Conservation (phyloP, 306 rosid genomes). For the Acacia acuminata region DNA sequence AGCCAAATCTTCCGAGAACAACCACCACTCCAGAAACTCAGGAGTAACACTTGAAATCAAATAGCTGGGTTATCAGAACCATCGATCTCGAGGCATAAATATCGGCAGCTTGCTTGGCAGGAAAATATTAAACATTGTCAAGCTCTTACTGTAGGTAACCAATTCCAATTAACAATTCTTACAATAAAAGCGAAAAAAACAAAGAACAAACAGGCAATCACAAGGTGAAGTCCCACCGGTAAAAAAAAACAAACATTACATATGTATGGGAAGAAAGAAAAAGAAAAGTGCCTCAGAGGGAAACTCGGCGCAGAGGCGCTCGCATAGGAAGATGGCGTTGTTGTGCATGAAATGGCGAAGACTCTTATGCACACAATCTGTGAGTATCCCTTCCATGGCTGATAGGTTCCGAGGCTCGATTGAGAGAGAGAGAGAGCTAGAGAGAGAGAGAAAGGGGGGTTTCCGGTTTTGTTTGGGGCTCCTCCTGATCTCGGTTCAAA, state of each 20-base stretch:
- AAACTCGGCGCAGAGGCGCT: conserved; percentile 89
- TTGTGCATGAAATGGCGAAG: conserved; percentile 77
- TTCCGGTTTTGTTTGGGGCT: not conserved
- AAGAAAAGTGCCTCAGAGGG: conserved; percentile 60
- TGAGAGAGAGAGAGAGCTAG: not conserved
- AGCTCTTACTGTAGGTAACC: not conserved
- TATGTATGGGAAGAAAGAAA: not conserved
- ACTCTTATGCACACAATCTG: conserved; percentile 74
- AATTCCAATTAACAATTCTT: not conserved
- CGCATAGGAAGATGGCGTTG: conserved; percentile 91
- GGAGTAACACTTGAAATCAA: conserved; percentile 14
- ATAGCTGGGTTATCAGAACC: conserved; percentile 16
- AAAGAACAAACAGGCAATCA: conserved; percentile 12
- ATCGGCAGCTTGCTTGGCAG: not conserved
- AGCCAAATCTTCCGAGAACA: conserved; percentile 9
- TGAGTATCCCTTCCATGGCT: conserved; percentile 82
- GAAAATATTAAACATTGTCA: not conserved
- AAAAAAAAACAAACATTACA: not conserved
- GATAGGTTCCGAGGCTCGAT: not conserved
- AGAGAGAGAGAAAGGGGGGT: not conserved
- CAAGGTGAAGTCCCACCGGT: not conserved
- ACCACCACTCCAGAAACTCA: conserved; percentile 11
- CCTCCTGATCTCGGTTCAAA: conserved; percentile 12
- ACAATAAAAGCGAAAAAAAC: not conserved
- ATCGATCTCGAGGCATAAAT: conserved; percentile 35